Evolutionary conservation across 768 basidiomycete species (phyloP), one percentile per base, ranked within the genome.

Genomic region (Suillus luteus): DNA sequence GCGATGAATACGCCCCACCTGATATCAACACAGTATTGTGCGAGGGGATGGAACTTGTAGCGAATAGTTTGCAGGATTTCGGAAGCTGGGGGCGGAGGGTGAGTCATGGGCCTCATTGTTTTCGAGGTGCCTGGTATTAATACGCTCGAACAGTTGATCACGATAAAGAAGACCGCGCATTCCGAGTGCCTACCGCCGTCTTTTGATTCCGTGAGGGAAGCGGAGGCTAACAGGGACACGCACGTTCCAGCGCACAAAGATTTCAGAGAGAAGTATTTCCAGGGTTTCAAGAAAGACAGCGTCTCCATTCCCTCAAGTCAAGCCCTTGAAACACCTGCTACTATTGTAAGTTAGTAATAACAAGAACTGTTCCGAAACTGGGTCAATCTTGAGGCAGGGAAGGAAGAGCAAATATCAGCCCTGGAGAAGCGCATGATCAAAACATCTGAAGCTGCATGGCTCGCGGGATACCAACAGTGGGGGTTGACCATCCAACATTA

Each of bases 21-120:
- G 97, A 99, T 71, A 80, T 99, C 10, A 83, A 90, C 37, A 76
- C 81, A 1, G 84, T 93, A 75, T 81, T 94, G 5, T 92, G 91
- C 68, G 87, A 88, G 27, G 96, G 95, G 1, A 95, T 99, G 91
- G 87, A 87, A 68, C 76, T 99, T 22, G 81, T 95, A 49, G 89
- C 90, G 0, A 96, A 96, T 72, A 95, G 93, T 41, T 76, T 94
- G 66, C 95, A 99, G 75, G 88, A 91, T 69, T 99, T 98, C 71
- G 95, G 95, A 15, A 91, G 89, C 31, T 99, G 96, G 96, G 95
- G 94, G 1, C 81, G 96, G 68, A 77, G 96, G 73, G 95, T 95
- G 71, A 76, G 91, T 79, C 31, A 33, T 64, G 24, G 52, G 31
- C 57, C 43, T 27, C 33, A n/a, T 54, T 35, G 27, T 57, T 35